Percentiles rank a stretch among this genome's conserved stretches.
Evolutionary conservation across 78 protist genomes (phyloP).

Genomic region (Parvularia atlantis): DNA sequence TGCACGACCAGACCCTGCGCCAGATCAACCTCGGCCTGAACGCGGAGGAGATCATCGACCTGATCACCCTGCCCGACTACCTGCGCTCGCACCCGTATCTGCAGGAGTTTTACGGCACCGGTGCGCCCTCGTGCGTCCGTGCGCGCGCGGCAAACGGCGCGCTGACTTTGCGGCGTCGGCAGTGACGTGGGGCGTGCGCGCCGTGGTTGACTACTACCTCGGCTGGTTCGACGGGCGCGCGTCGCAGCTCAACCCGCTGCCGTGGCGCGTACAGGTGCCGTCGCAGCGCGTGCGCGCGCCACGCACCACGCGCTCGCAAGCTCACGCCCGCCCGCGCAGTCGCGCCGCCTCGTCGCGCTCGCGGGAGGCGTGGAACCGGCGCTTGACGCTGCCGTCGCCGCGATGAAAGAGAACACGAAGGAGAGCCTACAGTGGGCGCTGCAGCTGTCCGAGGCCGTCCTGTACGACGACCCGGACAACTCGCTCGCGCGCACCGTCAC

Average conservation of each 20-base stretch:
- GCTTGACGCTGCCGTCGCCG: not conserved
- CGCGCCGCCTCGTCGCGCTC: not conserved
- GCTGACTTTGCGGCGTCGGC: no score
- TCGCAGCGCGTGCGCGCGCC: not conserved
- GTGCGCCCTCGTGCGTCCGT: no score
- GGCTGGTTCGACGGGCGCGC: conserved; percentile 4
- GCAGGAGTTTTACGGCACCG: not conserved
- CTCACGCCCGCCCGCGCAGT: not conserved
- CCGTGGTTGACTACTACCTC: not conserved
- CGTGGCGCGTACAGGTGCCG: not conserved
- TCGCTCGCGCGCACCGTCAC: not conserved
- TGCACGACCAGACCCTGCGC: conserved; percentile 9
- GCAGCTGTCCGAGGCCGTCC: not conserved
- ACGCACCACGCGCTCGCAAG: not conserved
- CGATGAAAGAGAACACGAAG: no score
- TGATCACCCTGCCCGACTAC: not conserved
- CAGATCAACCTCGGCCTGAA: not conserved
- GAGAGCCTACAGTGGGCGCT: conserved; percentile 14
- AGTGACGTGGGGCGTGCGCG: not conserved
- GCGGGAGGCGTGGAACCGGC: not conserved
- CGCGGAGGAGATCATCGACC: not conserved
- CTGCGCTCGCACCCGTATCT: not conserved
- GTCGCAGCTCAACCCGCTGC: not conserved
- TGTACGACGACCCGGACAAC: not conserved
- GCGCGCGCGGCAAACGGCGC: no score